phyloP scores from a whole-genome alignment of 2,329 filamentous ascomycete genomes.

The Penicillium sp. region DNA sequence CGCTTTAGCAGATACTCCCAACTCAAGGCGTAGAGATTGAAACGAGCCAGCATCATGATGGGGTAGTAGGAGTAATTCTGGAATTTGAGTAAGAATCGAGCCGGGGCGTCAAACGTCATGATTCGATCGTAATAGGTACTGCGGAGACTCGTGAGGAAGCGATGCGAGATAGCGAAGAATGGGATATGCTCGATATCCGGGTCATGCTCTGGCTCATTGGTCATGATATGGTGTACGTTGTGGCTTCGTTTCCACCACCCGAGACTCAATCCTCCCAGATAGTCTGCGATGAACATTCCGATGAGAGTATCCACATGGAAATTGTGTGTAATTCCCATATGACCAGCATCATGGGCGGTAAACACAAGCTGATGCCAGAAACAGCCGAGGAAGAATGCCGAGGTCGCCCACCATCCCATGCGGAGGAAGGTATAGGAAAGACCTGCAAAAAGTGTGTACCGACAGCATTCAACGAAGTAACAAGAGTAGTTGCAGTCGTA shows the following conservation, averaged over 20 bases:
- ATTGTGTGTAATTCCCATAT: slow-evolving; percentile 95
- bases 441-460: slow-evolving; percentile 68
- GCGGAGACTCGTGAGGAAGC: slow-evolving; percentile 69
- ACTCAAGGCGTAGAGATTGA: slow-evolving; percentile 82
- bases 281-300: slow-evolving; percentile 88
- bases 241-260: slow-evolving; percentile 98
- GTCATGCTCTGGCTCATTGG: slow-evolving; percentile 92
- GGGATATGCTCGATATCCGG: slow-evolving; percentile 92
- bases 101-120: slow-evolving; percentile 75
- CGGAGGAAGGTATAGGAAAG: slow-evolving; percentile 62
- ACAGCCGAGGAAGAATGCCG: slow-evolving; percentile 72
- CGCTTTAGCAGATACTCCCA: slow-evolving; percentile 74
- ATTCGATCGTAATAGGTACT: slow-evolving; percentile 82
- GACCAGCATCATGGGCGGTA: slow-evolving; percentile 88
- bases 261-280: slow-evolving; percentile 80
- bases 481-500: slow-evolving; percentile 81
- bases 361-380: slow-evolving; percentile 97
- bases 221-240: slow-evolving; percentile 95
- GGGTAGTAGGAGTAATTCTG: slow-evolving; percentile 84
- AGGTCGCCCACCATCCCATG: slow-evolving; percentile 65
- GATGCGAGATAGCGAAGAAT: slow-evolving; percentile 82
- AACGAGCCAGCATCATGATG: slow-evolving; percentile 75
- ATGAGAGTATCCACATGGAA: slow-evolving; percentile 81
- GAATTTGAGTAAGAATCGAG: slow-evolving; percentile 67
- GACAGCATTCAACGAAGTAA: slow-evolving; percentile 71